Evolutionary conservation across 768 basidiomycete species (phyloP).

Genomic region (Asterophora parasitica): DNA sequence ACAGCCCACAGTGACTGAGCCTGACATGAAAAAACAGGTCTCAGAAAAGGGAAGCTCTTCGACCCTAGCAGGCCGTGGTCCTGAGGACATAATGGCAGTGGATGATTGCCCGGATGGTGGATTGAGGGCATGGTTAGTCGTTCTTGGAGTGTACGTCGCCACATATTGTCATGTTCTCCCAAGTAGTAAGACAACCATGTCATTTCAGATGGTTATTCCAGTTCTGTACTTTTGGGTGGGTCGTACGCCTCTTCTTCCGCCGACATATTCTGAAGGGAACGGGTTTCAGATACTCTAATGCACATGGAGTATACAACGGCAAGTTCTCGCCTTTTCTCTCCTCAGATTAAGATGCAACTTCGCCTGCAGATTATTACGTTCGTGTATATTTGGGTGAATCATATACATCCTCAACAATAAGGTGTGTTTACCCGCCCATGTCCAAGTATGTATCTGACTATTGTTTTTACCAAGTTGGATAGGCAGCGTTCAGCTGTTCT

Average conservation of each 20-base stretch:
- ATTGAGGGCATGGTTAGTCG: conserved; percentile 35
- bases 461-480: conserved; percentile 21
- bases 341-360: neutral
- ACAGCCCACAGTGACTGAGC: too few relatives aligned
- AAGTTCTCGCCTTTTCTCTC: conserved; percentile 1
- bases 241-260: neutral
- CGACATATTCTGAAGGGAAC: neutral
- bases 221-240: conserved; percentile 40
- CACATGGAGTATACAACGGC: conserved; percentile 34
- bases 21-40: neutral
- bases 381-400: conserved; percentile 30
- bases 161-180: neutral
- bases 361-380: conserved; percentile 32
- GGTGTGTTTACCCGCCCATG: conserved; percentile 19
- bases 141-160: conserved; percentile 36
- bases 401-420: conserved; percentile 32
- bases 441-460: too few relatives aligned
- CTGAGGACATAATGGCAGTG: neutral
- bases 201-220: conserved; percentile 34
- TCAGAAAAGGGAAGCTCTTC: conserved; percentile 4
- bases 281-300: conserved; percentile 33
- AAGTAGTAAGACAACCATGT: neutral
- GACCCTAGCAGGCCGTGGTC: neutral
- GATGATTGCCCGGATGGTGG: conserved; percentile 38
- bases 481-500: conserved; percentile 23